Evolutionary conservation across 441 rosid genomes (phyloP).

Genomic region (Francoa sonchifolia): DNA sequence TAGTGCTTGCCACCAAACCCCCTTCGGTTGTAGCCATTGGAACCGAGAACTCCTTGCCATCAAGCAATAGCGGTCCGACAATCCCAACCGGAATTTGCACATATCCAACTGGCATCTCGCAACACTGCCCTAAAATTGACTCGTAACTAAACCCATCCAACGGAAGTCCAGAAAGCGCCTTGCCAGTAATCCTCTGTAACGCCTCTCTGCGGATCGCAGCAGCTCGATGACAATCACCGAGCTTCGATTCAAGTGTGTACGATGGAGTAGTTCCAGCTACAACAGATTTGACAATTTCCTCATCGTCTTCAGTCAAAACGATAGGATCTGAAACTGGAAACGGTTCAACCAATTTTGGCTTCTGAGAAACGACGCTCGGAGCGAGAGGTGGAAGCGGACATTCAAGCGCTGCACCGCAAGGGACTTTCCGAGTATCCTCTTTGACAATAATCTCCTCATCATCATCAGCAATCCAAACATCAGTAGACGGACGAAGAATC

Average conservation of each 20-base stretch:
- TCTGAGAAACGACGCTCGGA: slow-evolving; percentile 11
- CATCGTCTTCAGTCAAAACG: slow-evolving; percentile 23
- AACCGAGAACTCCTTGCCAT: slow-evolving; percentile 31
- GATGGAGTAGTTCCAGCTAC: slow-evolving; percentile 29
- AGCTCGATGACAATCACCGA: slow-evolving; percentile 41
- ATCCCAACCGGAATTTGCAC: slow-evolving; percentile 52
- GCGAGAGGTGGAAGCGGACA: slow-evolving; percentile 6
- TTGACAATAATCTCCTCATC: slow-evolving; percentile 17
- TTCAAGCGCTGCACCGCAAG: slow-evolving; percentile 29
- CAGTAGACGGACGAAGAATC: slow-evolving; percentile 26
- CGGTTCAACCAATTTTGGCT: slow-evolving; percentile 10
- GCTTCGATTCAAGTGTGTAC: slow-evolving; percentile 30
- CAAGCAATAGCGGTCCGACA: slow-evolving; percentile 41
- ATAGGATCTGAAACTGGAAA: slow-evolving; percentile 5
- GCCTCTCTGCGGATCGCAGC: slow-evolving; percentile 37
- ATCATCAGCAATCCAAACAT: slow-evolving; percentile 22
- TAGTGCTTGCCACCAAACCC: slow-evolving; percentile 48
- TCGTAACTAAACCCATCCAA: slow-evolving; percentile 35
- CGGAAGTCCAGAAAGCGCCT: slow-evolving; percentile 30
- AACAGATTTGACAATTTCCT: slow-evolving; percentile 29
- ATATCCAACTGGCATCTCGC: slow-evolving; percentile 50
- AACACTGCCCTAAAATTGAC: slow-evolving; percentile 46
- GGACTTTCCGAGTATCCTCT: slow-evolving; percentile 19
- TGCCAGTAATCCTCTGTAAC: slow-evolving; percentile 35
- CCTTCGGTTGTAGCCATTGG: slow-evolving; percentile 58